Conservation (phyloP, 2,329 filamentous ascomycete species). For the Stromatinia cepivora region DNA sequence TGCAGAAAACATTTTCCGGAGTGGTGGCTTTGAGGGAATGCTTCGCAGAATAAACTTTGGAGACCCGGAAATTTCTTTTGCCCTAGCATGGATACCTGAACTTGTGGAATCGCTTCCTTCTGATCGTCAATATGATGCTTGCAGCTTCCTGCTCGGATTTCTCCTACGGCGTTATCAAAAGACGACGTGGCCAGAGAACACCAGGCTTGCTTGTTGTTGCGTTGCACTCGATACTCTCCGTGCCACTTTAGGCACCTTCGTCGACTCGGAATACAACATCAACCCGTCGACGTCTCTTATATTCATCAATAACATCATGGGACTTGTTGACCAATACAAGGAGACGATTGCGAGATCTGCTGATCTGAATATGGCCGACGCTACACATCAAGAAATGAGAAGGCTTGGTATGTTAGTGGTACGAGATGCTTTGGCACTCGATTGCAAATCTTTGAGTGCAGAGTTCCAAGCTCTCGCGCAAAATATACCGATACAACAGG, state of each 20-base stretch:
- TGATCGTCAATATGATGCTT: conserved; percentile 75
- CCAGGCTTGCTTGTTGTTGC: conserved; percentile 61
- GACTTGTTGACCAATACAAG: conserved; percentile 63
- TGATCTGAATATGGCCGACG: conserved; percentile 46
- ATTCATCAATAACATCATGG: conserved; percentile 64
- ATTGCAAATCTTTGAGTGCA: conserved; percentile 67
- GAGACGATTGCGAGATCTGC: conserved; percentile 58
- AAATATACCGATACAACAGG: conserved; percentile 62
- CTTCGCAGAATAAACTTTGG: conserved; percentile 60
- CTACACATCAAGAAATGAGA: conserved; percentile 49
- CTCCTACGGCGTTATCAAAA: conserved; percentile 67
- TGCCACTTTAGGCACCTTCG: conserved; percentile 58
- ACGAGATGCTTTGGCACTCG: conserved; percentile 65
- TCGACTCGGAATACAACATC: conserved; percentile 51
- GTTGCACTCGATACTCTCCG: conserved; percentile 63
- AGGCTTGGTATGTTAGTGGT: conserved; percentile 63
- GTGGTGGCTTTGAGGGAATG: conserved; percentile 62
- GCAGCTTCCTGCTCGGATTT: conserved; percentile 74
- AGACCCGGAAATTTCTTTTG: conserved; percentile 54
- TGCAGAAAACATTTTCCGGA: conserved; percentile 80
- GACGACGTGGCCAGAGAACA: conserved; percentile 53
- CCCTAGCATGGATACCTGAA: conserved; percentile 75
- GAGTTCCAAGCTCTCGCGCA: conserved; percentile 67
- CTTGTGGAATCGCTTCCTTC: conserved; percentile 77
- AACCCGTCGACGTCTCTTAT: conserved; percentile 56